These are phyloP conservation scores for Tausonia pullulans DNA, from an alignment of 1,284 basidiomycete genomes.

Conservation along the genomic window DNA sequence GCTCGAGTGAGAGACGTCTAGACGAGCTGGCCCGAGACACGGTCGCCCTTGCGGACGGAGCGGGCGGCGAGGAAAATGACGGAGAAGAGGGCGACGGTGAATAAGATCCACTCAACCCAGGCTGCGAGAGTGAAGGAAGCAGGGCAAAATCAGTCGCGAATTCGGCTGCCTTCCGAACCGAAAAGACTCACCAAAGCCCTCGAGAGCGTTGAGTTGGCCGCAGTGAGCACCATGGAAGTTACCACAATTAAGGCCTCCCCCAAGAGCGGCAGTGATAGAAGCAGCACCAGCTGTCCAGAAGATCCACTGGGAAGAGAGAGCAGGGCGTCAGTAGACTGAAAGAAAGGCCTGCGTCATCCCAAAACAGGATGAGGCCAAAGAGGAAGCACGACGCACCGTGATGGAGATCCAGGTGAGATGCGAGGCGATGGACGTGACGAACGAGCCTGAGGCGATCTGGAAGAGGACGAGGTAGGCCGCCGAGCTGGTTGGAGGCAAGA, in stretches of 20 bases:
- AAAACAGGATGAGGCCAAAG: conserved; percentile 1
- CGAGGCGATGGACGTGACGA: conserved; percentile 30
- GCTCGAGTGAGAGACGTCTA: not conserved
- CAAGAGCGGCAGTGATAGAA: not conserved
- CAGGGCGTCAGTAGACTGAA: not conserved
- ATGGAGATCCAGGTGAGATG: conserved; percentile 30
- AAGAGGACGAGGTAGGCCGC: conserved; percentile 31
- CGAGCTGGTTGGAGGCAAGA: conserved; percentile 19
- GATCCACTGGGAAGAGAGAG: conserved; percentile 33
- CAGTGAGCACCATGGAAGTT: conserved; percentile 8
- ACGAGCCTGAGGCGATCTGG: conserved; percentile 24
- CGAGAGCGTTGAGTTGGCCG: conserved; percentile 17
- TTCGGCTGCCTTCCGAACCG: not conserved
- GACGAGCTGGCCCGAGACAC: conserved; percentile 22
- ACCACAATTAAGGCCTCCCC: conserved; percentile 30
- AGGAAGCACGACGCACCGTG: conserved; percentile 25
- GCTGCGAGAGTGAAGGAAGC: not conserved
- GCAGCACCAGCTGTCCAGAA: conserved; percentile 32
- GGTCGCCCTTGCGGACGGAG: conserved; percentile 29
- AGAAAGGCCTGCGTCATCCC: not conserved
- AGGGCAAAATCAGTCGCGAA: not conserved
- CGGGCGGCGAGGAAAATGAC: conserved; percentile 24
- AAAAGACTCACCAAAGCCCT: conserved; percentile 21
- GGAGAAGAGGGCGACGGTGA: conserved; percentile 24
- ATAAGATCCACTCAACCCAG: conserved; percentile 24